These are phyloP conservation scores for Nicotiana benthamiana DNA, from an alignment of 257 asterid species.

Conservation along the genomic window DNA sequence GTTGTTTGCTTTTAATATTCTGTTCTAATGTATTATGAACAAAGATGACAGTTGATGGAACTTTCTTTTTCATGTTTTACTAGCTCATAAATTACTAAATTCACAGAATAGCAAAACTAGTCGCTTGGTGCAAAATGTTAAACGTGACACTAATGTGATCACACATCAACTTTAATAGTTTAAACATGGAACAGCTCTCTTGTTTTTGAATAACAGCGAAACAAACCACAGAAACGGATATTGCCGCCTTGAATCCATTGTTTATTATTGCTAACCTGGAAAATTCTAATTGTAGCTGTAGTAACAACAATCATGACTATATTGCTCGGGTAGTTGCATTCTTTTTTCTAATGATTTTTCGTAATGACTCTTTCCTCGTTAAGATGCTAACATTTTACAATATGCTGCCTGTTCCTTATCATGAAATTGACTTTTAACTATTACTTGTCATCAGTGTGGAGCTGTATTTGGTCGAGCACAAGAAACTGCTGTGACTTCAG, in stretches of 20 bases:
- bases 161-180: not conserved
- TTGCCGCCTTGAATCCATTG: not conserved
- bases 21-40: not conserved
- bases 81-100: not conserved
- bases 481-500: not conserved
- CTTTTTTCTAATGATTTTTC: not conserved
- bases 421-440: not conserved
- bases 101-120: not conserved
- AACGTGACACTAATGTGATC: not conserved
- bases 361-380: not conserved
- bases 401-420: not conserved
- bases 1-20: not conserved
- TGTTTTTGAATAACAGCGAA: not conserved
- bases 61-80: not conserved
- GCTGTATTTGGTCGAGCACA: constrained; percentile 10
- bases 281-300: not conserved
- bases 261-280: not conserved
- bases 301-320: not conserved
- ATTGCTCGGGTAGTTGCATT: not conserved
- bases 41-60: not conserved
- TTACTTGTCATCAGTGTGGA: constrained; percentile 18
- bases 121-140: not conserved
- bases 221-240: not conserved
- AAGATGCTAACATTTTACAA: not conserved
- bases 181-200: not conserved